Conservation (phyloP, 306 rosid species). For the Mimosa bimucronata region DNA sequence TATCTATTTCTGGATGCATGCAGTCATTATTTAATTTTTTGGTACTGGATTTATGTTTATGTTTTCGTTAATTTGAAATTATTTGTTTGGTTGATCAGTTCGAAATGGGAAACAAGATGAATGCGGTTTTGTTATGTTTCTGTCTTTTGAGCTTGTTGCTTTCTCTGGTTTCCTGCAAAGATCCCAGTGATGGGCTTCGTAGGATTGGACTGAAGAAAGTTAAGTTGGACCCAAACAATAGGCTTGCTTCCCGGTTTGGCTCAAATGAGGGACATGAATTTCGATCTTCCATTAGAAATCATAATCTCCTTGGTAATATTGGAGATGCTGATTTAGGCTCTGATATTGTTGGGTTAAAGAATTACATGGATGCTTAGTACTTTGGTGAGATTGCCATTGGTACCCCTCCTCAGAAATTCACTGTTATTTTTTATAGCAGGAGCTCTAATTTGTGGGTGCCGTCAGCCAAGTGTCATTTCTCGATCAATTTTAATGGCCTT, state of each 20-base stretch:
- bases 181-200: slow-evolving; percentile 55
- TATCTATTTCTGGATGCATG: not conserved
- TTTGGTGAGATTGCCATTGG: slow-evolving; percentile 87
- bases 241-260: slow-evolving; percentile 48
- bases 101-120: slow-evolving; percentile 56
- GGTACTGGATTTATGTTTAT: not conserved
- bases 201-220: slow-evolving; percentile 79
- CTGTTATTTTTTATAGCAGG: slow-evolving; percentile 89
- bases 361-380: slow-evolving; percentile 94
- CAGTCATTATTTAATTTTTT: not conserved
- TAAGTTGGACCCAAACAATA: slow-evolving; percentile 44
- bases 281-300: slow-evolving; percentile 49
- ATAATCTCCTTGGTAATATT: slow-evolving; percentile 38
- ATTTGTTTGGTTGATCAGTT: slow-evolving; percentile 45
- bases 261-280: slow-evolving; percentile 38
- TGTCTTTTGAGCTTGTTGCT: slow-evolving; percentile 53
- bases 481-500: slow-evolving; percentile 59
- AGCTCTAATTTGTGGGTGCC: slow-evolving; percentile 98
- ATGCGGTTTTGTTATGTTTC: slow-evolving; percentile 46
- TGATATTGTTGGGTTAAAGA: slow-evolving; percentile 69
- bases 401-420: slow-evolving; percentile 83
- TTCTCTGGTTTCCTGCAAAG: slow-evolving; percentile 47
- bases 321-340: slow-evolving; percentile 35
- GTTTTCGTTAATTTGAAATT: slow-evolving; percentile 1
- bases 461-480: slow-evolving; percentile 64